Percentiles rank a stretch among this genome's conserved stretches.
phyloP scores from a whole-genome alignment of 805 yeast species.

The Ogataea thermomethanolica region DNA sequence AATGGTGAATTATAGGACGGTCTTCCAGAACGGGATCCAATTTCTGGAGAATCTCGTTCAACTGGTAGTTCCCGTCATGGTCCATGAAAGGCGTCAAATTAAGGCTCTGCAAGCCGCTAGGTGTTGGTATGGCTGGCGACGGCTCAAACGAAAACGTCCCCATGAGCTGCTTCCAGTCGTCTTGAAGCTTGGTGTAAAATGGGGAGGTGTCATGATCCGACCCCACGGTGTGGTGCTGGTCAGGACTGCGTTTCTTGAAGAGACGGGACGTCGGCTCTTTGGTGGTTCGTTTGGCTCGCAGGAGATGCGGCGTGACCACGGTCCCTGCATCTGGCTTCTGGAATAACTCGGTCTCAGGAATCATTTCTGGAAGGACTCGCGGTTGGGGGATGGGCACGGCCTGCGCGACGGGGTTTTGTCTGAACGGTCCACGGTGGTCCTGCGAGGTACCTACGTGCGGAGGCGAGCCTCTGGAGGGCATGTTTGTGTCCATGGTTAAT shows the following conservation, averaged over 20 bases:
- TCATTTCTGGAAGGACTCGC: conserved; percentile 11
- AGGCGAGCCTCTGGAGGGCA: too few relatives aligned
- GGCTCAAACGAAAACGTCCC: conserved; percentile 1
- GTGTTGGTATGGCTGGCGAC: not conserved
- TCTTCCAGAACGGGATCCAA: conserved; percentile 1
- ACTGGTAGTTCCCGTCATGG: conserved; percentile 5
- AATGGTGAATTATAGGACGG: conserved; percentile 13
- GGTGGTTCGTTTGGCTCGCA: conserved; percentile 11
- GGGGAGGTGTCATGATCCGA: not conserved
- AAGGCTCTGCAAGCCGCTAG: not conserved
- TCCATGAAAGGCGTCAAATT: not conserved
- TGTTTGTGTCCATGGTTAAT: too few relatives aligned
- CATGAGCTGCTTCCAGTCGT: conserved; percentile 3
- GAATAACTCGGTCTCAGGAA: conserved; percentile 21
- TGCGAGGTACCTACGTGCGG: not conserved
- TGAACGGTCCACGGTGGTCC: not conserved
- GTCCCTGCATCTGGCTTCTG: conserved; percentile 20
- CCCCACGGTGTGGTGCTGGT: not conserved
- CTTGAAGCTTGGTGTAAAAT: conserved; percentile 7
- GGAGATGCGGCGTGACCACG: conserved; percentile 18
- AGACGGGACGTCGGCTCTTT: not conserved
- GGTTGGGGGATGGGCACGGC: conserved; percentile 10
- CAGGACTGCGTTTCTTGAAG: not conserved
- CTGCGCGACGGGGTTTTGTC: not conserved
- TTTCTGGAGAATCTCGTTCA: conserved; percentile 7